These are phyloP conservation scores for Thalassiosira gravida DNA, from an alignment of 352 stramenopile species.

Conservation along the genomic window DNA sequence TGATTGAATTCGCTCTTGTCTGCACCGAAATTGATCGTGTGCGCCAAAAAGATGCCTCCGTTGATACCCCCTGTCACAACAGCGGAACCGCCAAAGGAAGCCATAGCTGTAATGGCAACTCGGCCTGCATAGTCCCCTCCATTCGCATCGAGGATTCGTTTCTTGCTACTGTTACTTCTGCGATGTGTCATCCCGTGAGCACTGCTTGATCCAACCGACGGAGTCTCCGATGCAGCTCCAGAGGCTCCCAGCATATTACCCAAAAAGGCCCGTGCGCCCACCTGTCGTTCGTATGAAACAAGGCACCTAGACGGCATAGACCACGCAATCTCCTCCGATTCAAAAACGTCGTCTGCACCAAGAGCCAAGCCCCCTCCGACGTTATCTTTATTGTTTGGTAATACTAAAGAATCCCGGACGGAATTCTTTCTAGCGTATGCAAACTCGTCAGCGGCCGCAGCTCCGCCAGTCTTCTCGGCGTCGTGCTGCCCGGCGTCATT, in stretches of 20 bases:
- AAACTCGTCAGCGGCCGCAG: constrained; percentile 16
- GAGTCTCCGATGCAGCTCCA: constrained; percentile 15
- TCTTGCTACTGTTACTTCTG: constrained; percentile 7
- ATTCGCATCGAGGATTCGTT: constrained; percentile 37
- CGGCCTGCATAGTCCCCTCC: constrained; percentile 44
- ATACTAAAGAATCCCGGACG: no score
- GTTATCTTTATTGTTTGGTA: constrained; percentile 23
- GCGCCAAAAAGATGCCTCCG: constrained; percentile 82
- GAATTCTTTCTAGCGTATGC: constrained; percentile 26
- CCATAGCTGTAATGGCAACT: constrained; percentile 76
- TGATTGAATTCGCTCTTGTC: constrained; percentile 41
- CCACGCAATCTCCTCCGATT: constrained; percentile 77
- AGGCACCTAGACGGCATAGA: constrained; percentile 64
- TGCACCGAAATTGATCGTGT: constrained; percentile 65
- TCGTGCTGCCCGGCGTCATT: constrained; percentile 57
- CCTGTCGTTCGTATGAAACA: constrained; percentile 24
- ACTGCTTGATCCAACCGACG: constrained; percentile 17
- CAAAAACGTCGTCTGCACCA: constrained; percentile 24
- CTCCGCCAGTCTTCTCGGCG: constrained; percentile 49
- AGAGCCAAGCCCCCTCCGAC: constrained; percentile 20
- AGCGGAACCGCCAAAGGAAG: constrained; percentile 71
- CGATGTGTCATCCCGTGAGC: constrained; percentile 20
- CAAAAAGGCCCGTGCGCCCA: constrained; percentile 32
- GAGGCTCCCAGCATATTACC: constrained; percentile 40
- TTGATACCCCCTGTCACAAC: constrained; percentile 82